Base-by-base conservation (phyloP, 2,329 filamentous ascomycete species). In the Fusarium newnesense region DNA sequence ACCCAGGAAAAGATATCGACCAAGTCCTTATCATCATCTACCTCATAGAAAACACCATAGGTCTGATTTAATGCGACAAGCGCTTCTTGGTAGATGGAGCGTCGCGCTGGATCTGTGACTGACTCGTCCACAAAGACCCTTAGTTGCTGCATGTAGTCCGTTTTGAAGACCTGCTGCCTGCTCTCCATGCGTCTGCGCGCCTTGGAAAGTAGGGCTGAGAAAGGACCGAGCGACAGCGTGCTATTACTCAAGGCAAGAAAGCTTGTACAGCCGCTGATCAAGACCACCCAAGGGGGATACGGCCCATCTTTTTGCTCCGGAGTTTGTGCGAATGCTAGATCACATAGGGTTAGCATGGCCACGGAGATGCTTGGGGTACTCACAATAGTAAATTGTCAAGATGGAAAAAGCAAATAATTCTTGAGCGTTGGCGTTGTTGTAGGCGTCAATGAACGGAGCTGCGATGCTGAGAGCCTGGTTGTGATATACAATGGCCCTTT, bases 361-460 rank as follows among this genome's bases (percentile, higher is more conserved):
- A 36, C 0, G 21, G 15, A 2, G 8, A 4, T 3, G 2, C 1
- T 4, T 7, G 2, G 2, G 6, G 2, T 9, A 36, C 54, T 28
- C 2, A 59, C 56, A 59, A 5, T 59, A 59, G 16, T 59, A 59
- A 4, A 59, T 32, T 6, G 56, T 59, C 11, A 52, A 16, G 9
- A 59, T 30, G 0, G 43, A 59, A 19, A 59, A 59, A 1, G 43
- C 32, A 39, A 59, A 59, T 1, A 59, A 2, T 2, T 52, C 7
- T 6, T 30, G 43, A 2, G 56, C 56, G 7, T 59, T 59, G 0
- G 3, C 7, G 6, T 52, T 7, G 7, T 24, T 9, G 11, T 52
- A 59, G 1, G 43, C 43, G 8, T 39, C 56, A 2, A 59, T 59
- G 0, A 52, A 52, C 0, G 13, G 5, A 5, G 56, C 7, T 1